Conservation (phyloP, 768 basidiomycete species). For the Suillus sp. region DNA sequence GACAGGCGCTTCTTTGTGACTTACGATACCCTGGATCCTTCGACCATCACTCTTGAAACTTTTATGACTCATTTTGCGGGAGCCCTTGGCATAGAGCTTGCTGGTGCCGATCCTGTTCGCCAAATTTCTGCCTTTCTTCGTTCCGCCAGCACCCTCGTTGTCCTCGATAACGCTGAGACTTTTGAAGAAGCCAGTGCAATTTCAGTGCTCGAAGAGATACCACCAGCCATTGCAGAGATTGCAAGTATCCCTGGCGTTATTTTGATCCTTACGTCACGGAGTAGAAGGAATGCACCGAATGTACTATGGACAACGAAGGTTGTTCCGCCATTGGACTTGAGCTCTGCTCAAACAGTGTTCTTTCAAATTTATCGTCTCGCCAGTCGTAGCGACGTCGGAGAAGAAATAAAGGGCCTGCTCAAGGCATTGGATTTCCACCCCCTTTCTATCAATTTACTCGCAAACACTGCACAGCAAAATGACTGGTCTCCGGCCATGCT, state of each 20-base stretch:
- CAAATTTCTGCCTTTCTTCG: not conserved
- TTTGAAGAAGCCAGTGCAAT: not conserved
- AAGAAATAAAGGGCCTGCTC: not conserved
- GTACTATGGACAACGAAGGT: not conserved
- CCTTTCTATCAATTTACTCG: not conserved
- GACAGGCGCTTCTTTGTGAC: too few species aligned
- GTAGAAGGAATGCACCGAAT: not conserved
- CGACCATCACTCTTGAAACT: too few species aligned
- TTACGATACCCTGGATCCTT: too few species aligned
- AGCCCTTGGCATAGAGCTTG: too few species aligned
- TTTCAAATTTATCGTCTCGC: not conserved
- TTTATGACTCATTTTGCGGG: too few species aligned
- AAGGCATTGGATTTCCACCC: not conserved
- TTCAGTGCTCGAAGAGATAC: not conserved
- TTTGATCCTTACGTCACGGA: too few species aligned
- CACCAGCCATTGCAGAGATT: not conserved
- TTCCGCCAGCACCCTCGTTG: not conserved
- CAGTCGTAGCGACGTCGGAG: not conserved
- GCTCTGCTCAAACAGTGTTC: not conserved
- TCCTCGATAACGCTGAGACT: conserved; percentile 6
- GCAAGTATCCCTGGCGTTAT: not conserved
- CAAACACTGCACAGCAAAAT: not conserved
- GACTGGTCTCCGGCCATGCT: not conserved
- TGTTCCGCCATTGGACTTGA: not conserved
- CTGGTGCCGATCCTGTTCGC: too few species aligned